These are phyloP conservation scores for Arthroderma sp. DNA, from an alignment of 2,329 filamentous ascomycete species.

Conservation along the genomic window DNA sequence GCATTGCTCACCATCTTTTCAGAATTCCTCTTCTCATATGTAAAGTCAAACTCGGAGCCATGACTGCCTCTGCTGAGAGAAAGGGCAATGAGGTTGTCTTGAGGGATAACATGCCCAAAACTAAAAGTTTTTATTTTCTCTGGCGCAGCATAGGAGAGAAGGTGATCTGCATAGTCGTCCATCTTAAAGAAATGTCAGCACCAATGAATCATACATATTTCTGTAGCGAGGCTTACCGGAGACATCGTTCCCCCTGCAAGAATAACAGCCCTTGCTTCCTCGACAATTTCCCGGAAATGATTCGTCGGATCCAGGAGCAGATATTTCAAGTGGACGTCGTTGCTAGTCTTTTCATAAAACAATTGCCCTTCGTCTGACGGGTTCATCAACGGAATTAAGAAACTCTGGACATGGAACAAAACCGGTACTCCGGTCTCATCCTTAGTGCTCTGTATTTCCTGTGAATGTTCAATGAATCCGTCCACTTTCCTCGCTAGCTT, in stretches of 20 bases:
- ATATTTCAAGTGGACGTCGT: constrained; percentile 56
- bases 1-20: constrained; percentile 40
- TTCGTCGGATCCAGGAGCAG: constrained; percentile 82
- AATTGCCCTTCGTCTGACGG: constrained; percentile 55
- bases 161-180: constrained; percentile 71
- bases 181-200: constrained; percentile 36
- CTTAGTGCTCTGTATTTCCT: constrained; percentile 13
- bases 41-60: constrained; percentile 64
- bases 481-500: constrained; percentile 92
- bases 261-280: constrained; percentile 72
- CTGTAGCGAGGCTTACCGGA: constrained; percentile 38
- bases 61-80: constrained; percentile 44
- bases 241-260: constrained; percentile 96
- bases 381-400: constrained; percentile 75
- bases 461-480: constrained; percentile 56
- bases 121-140: constrained; percentile 65
- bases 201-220: constrained; percentile 7
- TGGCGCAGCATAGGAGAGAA: constrained; percentile 61
- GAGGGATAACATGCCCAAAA: constrained; percentile 86
- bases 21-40: constrained; percentile 63
- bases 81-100: constrained; percentile 65
- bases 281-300: constrained; percentile 78
- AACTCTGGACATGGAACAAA: constrained; percentile 50
- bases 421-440: constrained; percentile 35
- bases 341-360: constrained; percentile 39